phyloP scores from a whole-genome alignment of 305 asterid species.

The Plantago lanceolata region DNA sequence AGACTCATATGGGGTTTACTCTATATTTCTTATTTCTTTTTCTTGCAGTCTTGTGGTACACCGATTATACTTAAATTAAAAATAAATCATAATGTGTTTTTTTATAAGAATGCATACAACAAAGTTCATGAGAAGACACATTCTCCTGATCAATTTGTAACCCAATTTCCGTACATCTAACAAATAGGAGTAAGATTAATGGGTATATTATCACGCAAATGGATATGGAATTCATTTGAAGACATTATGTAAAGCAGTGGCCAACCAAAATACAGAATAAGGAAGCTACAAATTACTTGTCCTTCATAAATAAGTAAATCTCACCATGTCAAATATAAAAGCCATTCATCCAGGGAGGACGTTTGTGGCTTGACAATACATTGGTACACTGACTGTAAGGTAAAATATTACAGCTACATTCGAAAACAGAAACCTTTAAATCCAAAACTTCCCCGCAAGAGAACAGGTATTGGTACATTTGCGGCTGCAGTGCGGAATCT shows the following conservation, averaged over 20 bases:
- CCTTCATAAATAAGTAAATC: slow-evolving; percentile 11
- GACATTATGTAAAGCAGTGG: not conserved
- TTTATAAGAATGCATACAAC: no score
- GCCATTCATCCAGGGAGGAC: slow-evolving; percentile 97
- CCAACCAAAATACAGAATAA: no score
- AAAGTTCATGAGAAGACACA: slow-evolving; percentile 81
- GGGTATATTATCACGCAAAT: not conserved
- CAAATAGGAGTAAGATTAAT: slow-evolving; percentile 20
- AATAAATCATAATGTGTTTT: no score
- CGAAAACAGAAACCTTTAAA: slow-evolving; percentile 23
- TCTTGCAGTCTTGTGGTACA: no score
- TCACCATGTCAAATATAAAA: slow-evolving; percentile 81
- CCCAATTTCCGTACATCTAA: slow-evolving; percentile 7
- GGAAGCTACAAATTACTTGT: not conserved
- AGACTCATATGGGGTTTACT: no score
- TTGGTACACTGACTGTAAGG: slow-evolving; percentile 74
- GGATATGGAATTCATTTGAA: no score
- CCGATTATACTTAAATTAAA: no score
- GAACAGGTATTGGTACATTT: slow-evolving; percentile 42
- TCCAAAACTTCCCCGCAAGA: slow-evolving; percentile 10
- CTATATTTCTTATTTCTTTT: no score
- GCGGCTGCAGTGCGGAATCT: slow-evolving; percentile 83
- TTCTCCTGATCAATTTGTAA: slow-evolving; percentile 52
- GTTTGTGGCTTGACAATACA: slow-evolving; percentile 96
- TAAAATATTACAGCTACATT: slow-evolving; percentile 18